Conservation (phyloP, 2,329 filamentous ascomycete species). For the Ophiostoma triangulosporum region DNA sequence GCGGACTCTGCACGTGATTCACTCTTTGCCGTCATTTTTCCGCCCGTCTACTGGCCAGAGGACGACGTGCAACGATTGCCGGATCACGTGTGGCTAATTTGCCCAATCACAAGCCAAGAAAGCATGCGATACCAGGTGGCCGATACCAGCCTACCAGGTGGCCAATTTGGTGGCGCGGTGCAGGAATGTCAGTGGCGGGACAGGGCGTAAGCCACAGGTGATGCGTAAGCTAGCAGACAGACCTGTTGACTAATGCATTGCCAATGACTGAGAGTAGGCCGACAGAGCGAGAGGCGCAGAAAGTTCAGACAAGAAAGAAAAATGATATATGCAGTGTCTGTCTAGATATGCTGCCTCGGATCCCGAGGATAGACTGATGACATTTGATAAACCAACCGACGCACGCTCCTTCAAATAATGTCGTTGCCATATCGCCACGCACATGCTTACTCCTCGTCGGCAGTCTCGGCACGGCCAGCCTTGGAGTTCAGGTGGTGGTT, state of each 20-base stretch:
- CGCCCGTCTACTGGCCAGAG: neutral
- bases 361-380: slow-evolving; percentile 7
- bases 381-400: slow-evolving; percentile 8
- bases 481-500: slow-evolving; percentile 77
- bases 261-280: no score
- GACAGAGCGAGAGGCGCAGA: no score
- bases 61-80: neutral
- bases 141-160: neutral
- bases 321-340: slow-evolving; percentile 8
- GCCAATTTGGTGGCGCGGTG: neutral
- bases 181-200: neutral
- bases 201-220: no score
- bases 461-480: slow-evolving; percentile 48
- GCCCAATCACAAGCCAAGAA: neutral
- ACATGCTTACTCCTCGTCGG: slow-evolving; percentile 10
- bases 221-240: no score
- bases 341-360: slow-evolving; percentile 3
- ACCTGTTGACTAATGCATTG: no score
- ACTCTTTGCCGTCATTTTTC: neutral
- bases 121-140: neutral
- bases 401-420: slow-evolving; percentile 1
- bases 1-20: slow-evolving; percentile 8
- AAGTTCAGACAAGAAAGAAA: slow-evolving; percentile 1
- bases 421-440: neutral
- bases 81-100: slow-evolving; percentile 3